Base-by-base conservation (phyloP, 2,329 filamentous ascomycete genomes). In the Penicillium sclerotiorum region DNA sequence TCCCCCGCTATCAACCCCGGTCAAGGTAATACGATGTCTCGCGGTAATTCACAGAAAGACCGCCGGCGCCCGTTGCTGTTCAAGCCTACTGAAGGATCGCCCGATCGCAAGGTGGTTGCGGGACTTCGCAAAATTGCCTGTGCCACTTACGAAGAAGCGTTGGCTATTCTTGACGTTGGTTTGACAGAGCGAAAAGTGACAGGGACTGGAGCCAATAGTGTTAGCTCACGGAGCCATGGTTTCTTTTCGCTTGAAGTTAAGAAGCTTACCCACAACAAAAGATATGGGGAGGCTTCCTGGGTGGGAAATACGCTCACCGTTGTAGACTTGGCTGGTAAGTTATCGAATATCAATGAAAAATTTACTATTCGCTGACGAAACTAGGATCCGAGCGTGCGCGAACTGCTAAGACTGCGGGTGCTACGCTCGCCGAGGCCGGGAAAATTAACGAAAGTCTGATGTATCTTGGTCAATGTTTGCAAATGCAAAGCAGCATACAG, bases 391-490 rank as follows among this genome's bases (percentile, higher is more conserved):
- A 99, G 73, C 85, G 94, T 52, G 93, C 93, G 13, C 83, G 92
- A 52, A 91, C 94, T 56, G 92, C 94, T 21, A 96, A 96, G 78
- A 97, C 94, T 0, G 89, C 91, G 0, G 94, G 94, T 11, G 86
- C 90, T 4, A 96, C 93, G 0, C 81, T 99, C 12, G 93, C 89
- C 0, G 94, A 99, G 74, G 94, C 93, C 28, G 94, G 94, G 45
- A 97, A 97, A 74, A 99, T 99, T 69, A 99, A 99, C 65, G 92
- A 96, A 71, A 95, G 90, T 65, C 76, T 99, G 66, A 99, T 99
- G 94, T 97, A 96, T 68, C 81, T 99, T 1, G 94, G 94, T 0
- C 94, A 97, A 66, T 99, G 94, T 67, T 81, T 99, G 61, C 93
- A 97, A 68, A 93, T 96, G 80, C 93, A 96, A 69, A 92, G 88